phyloP scores from a whole-genome alignment of 176 grass and related monocot species.

The Stipa capillata region DNA sequence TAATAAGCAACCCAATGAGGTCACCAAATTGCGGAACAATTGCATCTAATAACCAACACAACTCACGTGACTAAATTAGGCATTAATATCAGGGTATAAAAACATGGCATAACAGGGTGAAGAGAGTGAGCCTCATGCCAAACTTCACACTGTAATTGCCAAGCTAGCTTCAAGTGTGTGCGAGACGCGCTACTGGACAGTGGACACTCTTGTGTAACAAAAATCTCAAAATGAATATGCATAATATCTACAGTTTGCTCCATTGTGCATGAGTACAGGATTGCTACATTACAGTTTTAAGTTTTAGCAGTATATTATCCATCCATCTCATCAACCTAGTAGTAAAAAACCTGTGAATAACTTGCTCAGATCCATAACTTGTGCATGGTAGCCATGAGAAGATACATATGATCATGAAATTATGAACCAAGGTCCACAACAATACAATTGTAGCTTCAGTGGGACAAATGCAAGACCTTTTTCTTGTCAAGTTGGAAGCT shows the following conservation, averaged over 20 bases:
- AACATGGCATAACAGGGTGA: too few species aligned
- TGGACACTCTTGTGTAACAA: background rate
- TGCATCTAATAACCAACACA: background rate
- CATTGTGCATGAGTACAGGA: background rate
- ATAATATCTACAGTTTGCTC: background rate
- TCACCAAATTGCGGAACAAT: background rate
- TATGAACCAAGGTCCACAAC: background rate
- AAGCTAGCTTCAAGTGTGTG: background rate
- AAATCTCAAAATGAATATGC: background rate
- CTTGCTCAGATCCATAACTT: background rate
- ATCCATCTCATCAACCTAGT: background rate
- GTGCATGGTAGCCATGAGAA: background rate
- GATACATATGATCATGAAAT: background rate
- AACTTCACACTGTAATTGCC: background rate
- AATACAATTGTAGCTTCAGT: background rate
- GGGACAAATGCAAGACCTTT: background rate
- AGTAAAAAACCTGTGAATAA: background rate
- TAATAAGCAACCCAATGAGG: background rate
- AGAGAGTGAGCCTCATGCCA: background rate
- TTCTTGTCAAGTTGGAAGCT: background rate
- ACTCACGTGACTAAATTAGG: background rate
- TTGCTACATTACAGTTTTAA: background rate
- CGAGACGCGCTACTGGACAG: background rate
- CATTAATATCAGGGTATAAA: background rate
- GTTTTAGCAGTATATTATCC: conserved; percentile 4